phyloP scores from a whole-genome alignment of 2,329 filamentous ascomycete genomes.

The Fusarium austroafricanum region DNA sequence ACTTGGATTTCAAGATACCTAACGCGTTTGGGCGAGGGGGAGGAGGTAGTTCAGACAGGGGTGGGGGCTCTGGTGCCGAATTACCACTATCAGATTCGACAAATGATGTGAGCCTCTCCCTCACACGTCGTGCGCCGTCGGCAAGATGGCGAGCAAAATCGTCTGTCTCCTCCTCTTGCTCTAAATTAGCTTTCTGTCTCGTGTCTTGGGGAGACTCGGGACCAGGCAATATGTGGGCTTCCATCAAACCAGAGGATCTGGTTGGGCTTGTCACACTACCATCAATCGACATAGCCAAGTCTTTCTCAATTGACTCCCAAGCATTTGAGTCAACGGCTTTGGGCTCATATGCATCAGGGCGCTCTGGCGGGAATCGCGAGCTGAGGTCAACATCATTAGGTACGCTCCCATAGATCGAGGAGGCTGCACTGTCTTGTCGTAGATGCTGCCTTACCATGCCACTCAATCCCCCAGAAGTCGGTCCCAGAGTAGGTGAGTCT shows the following conservation, averaged over 20 bases:
- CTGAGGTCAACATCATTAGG: slow-evolving; percentile 50
- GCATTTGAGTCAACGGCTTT: slow-evolving; percentile 55
- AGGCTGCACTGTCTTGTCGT: slow-evolving; percentile 81
- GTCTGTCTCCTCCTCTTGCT: slow-evolving; percentile 63
- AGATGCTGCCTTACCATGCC: slow-evolving; percentile 88
- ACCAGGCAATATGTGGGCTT: slow-evolving; percentile 16
- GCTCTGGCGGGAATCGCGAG: slow-evolving; percentile 52
- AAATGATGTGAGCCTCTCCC: slow-evolving; percentile 77
- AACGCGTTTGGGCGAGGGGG: slow-evolving; percentile 65
- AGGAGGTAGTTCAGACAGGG: slow-evolving; percentile 56
- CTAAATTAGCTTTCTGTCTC: slow-evolving; percentile 56
- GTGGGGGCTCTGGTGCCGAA: slow-evolving; percentile 40
- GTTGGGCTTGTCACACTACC: slow-evolving; percentile 40
- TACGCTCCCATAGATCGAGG: slow-evolving; percentile 76
- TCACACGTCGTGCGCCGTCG: slow-evolving; percentile 75
- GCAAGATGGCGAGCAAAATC: slow-evolving; percentile 81
- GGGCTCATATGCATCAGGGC: slow-evolving; percentile 43
- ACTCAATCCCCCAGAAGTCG: slow-evolving; percentile 72
- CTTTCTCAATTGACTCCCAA: slow-evolving; percentile 56
- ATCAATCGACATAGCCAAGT: slow-evolving; percentile 44
- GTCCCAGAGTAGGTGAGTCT: slow-evolving; percentile 86
- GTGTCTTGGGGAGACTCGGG: slow-evolving; percentile 20
- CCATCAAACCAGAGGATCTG: slow-evolving; percentile 35
- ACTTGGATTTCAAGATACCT: slow-evolving; percentile 73
- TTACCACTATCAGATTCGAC: slow-evolving; percentile 69